These are phyloP conservation scores for Neonectria neomacrospora DNA, from an alignment of 2,329 filamentous ascomycete genomes.

Conservation along the genomic window DNA sequence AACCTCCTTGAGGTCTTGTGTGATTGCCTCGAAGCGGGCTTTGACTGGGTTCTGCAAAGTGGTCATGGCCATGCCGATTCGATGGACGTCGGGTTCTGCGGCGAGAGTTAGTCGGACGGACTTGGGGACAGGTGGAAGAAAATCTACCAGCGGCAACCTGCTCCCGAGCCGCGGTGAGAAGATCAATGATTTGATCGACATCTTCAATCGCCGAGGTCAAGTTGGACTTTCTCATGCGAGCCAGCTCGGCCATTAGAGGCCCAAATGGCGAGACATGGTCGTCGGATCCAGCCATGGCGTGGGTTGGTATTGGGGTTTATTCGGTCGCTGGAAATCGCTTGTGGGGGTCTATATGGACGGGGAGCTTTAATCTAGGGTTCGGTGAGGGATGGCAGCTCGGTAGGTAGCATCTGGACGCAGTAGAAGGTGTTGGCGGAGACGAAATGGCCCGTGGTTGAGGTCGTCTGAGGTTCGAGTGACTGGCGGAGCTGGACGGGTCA, in stretches of 20 bases:
- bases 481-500: slow-evolving; percentile 23
- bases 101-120: slow-evolving; percentile 28
- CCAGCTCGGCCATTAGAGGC: slow-evolving; percentile 77
- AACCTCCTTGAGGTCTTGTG: slow-evolving; percentile 83
- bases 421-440: not conserved
- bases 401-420: not conserved
- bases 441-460: slow-evolving; percentile 31
- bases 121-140: not conserved
- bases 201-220: slow-evolving; percentile 78
- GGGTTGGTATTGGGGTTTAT: slow-evolving; percentile 5
- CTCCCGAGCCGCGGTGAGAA: slow-evolving; percentile 78
- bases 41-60: slow-evolving; percentile 90
- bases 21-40: slow-evolving; percentile 81
- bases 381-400: not conserved
- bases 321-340: not conserved
- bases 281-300: slow-evolving; percentile 50
- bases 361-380: not conserved
- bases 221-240: slow-evolving; percentile 74
- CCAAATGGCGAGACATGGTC: slow-evolving; percentile 58
- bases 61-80: slow-evolving; percentile 78
- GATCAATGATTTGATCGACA: slow-evolving; percentile 84
- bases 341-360: not conserved
- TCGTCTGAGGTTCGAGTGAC: slow-evolving; percentile 37
- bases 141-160: slow-evolving; percentile 74
- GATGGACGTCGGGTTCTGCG: slow-evolving; percentile 57